These are phyloP conservation scores for Berberis vulgaris DNA, from an alignment of 164 flowering plant species.

Conservation along the genomic window DNA sequence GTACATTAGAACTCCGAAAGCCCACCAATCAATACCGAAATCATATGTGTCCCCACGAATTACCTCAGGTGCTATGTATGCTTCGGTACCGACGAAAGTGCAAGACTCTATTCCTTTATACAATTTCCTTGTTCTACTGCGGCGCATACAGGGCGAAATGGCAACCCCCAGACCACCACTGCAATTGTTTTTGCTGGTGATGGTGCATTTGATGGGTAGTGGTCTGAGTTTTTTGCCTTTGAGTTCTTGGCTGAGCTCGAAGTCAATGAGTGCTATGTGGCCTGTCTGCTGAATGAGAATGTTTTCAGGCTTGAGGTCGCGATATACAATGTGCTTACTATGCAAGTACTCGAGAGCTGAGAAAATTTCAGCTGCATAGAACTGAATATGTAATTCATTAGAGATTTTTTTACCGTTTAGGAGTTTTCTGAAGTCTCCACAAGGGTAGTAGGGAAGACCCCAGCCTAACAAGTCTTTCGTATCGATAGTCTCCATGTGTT, in stretches of 20 bases:
- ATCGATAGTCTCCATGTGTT: constrained; percentile 46
- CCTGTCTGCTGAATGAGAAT: constrained; percentile 61
- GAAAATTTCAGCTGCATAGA: constrained; percentile 69
- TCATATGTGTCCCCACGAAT: constrained; percentile 85
- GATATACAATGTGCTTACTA: constrained; percentile 54
- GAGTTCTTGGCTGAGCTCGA: constrained; percentile 51
- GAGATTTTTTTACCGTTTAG: constrained; percentile 26
- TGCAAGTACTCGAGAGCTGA: constrained; percentile 69
- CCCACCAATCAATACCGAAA: constrained; percentile 97
- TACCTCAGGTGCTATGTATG: constrained; percentile 87
- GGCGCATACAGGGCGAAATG: background rate
- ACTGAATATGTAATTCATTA: constrained; percentile 39
- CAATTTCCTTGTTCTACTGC: constrained; percentile 22
- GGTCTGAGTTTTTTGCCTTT: background rate
- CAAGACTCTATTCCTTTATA: constrained; percentile 21
- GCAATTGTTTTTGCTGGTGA: no score
- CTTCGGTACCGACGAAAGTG: constrained; percentile 70
- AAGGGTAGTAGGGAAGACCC: constrained; percentile 86
- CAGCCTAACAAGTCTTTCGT: constrained; percentile 52
- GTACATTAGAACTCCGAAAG: constrained; percentile 69
- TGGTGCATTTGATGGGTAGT: background rate
- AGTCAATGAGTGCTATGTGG: constrained; percentile 68
- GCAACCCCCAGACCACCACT: no score
- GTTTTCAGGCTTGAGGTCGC: constrained; percentile 82
- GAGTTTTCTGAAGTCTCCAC: constrained; percentile 84